Percentiles rank a stretch among this genome's conserved stretches.
Conservation (phyloP, 192 early-diverging fungal genomes). For the Podochytrium sp. region DNA sequence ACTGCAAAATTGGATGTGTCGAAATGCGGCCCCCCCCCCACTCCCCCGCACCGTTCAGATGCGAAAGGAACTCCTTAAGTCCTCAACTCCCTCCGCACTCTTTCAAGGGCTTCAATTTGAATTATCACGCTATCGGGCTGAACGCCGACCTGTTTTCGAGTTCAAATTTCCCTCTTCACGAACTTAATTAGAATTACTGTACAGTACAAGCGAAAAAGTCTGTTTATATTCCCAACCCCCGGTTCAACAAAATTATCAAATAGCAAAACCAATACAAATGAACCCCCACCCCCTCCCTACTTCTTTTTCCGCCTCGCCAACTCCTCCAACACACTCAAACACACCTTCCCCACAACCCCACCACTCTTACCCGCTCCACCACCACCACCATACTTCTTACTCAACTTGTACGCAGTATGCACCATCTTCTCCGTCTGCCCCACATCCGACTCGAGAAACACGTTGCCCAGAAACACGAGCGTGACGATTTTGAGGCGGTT, state of each 20-base stretch:
- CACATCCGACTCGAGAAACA: constrained; percentile 25
- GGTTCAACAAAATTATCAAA: neutral
- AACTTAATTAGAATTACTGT: too few relatives aligned
- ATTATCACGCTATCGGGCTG: too few relatives aligned
- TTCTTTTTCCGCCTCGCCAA: constrained; percentile 9
- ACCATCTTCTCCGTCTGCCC: constrained; percentile 28
- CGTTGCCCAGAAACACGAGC: constrained; percentile 9
- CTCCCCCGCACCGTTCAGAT: too few relatives aligned
- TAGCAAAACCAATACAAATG: neutral
- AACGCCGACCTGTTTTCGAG: too few relatives aligned
- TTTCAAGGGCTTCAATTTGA: too few relatives aligned
- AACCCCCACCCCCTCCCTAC: neutral
- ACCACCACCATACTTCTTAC: constrained; percentile 16
- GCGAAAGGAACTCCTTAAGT: too few relatives aligned
- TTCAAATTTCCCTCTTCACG: too few relatives aligned
- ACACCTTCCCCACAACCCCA: constrained; percentile 8
- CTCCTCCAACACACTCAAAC: constrained; percentile 19
- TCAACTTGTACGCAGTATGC: constrained; percentile 21
- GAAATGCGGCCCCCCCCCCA: too few relatives aligned
- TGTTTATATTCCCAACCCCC: too few relatives aligned
- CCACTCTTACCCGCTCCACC: constrained; percentile 2
- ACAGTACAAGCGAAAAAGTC: too few relatives aligned
- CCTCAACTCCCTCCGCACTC: too few relatives aligned
- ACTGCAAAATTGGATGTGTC: too few relatives aligned
- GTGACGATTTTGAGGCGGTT: constrained; percentile 18